Evolutionary conservation across 2,329 filamentous ascomycete species (phyloP).

Genomic region (Calonectria montana): DNA sequence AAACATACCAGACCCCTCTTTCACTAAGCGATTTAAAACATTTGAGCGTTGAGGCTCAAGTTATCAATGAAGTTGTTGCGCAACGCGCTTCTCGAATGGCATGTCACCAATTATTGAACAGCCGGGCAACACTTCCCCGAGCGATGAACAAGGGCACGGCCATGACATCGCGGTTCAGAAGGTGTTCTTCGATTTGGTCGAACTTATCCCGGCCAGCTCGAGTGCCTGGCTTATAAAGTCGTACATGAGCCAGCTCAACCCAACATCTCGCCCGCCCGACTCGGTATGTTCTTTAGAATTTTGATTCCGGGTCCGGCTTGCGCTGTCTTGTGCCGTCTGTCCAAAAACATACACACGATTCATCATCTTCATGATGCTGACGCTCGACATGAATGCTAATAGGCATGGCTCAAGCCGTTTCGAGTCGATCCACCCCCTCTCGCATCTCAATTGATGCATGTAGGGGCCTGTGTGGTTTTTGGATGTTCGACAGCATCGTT

Average conservation of each 20-base stretch:
- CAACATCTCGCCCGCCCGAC: slow-evolving; percentile 21
- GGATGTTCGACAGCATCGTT: slow-evolving; percentile 41
- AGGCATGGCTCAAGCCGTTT: slow-evolving; percentile 30
- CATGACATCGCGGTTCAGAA: slow-evolving; percentile 26
- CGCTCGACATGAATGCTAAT: slow-evolving; percentile 28
- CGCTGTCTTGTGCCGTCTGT: neutral
- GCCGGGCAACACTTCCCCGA: slow-evolving; percentile 1
- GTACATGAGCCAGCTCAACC: slow-evolving; percentile 32
- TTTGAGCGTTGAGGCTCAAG: slow-evolving; percentile 16
- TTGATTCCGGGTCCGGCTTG: neutral
- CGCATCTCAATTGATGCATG: slow-evolving; percentile 34
- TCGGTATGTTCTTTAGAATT: slow-evolving; percentile 30
- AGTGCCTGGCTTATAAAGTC: slow-evolving; percentile 38
- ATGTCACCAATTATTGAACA: slow-evolving; percentile 31
- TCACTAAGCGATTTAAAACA: neutral
- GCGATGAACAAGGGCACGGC: slow-evolving; percentile 16
- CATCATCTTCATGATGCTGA: slow-evolving; percentile 17
- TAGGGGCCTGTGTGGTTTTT: slow-evolving; percentile 38
- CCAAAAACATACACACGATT: neutral
- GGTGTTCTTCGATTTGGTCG: slow-evolving; percentile 29
- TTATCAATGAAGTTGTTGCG: neutral
- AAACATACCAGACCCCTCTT: slow-evolving; percentile 12
- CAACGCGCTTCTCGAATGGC: slow-evolving; percentile 23
- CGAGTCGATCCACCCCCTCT: slow-evolving; percentile 23
- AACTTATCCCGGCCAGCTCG: slow-evolving; percentile 35